Base-by-base conservation (phyloP, 139 green algal genomes). In the Dunaliella sp. region DNA sequence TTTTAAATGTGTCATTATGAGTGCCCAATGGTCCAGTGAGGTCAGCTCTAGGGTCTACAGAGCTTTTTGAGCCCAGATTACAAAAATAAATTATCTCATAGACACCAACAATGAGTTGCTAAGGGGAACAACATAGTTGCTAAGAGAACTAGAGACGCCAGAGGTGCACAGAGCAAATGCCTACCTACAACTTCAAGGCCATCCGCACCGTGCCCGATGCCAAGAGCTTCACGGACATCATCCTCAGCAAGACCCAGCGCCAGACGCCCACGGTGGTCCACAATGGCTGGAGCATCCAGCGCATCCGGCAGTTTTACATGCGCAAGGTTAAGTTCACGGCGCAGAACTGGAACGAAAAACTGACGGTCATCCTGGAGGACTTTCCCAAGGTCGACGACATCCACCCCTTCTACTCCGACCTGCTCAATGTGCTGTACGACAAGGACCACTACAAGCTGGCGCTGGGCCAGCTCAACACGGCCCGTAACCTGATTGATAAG, bases 401-500 rank as follows among this genome's bases (percentile, higher is more conserved):
- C 78, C 98, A 99, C 89, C 98, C 98, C 34, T 99, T 99, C 88
- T 99, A 99, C 89, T 83, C 84, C 28, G 98, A 99, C 92, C 92
- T 99, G 72, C 92, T 99, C 73, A 99, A 99, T 87, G 98, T 99
- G 35, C 93, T 99, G 58, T 99, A 99, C 86, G 98, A 99, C 90
- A 97, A 97, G 90, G 98, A 99, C 91, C 98, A 99, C 93, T 99
- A 99, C 95, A 99, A 99, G 92, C 93, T 99, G 59, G 98, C 98
- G 37, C 93, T 99, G 48, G 98, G 98, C 1, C 97, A 99, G 93
- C 88, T 99, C 32, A 96, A 98, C 90, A 97, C 93, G 31, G 97
- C 97, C 3, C 90, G 95, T 57, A 96, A 96, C 87, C 89, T 99
- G 1, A 98, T 99, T 38, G 96, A 98, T 90, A 96, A 93, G 83